A percentile compares a stretch with the other conserved stretches of the same genome.
phyloP scores from a whole-genome alignment of 2,329 filamentous ascomycete genomes.

The Pyrenochaeta sp. region DNA sequence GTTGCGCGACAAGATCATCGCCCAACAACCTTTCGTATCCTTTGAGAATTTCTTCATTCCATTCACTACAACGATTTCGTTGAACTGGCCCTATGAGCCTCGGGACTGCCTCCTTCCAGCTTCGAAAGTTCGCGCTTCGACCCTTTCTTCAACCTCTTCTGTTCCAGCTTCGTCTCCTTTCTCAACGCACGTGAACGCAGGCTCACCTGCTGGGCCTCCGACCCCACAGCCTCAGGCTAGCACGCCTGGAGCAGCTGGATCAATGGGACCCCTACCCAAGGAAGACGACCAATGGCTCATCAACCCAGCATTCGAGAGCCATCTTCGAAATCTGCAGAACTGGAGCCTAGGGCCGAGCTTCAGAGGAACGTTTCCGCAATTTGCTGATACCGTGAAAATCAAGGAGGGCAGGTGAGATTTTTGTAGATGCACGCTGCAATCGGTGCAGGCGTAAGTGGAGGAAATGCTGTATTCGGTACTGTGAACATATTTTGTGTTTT shows the following conservation, averaged over 20 bases:
- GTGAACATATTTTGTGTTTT: slow-evolving; percentile 5
- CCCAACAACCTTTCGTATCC: slow-evolving; percentile 62
- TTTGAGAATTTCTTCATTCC: slow-evolving; percentile 87
- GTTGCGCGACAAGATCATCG: slow-evolving; percentile 73
- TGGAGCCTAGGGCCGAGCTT: slow-evolving; percentile 81
- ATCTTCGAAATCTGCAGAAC: slow-evolving; percentile 76
- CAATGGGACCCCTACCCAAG: slow-evolving; percentile 19
- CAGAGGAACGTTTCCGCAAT: slow-evolving; percentile 67
- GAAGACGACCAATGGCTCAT: slow-evolving; percentile 72
- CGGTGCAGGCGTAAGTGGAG: slow-evolving; percentile 4
- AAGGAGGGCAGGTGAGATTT: slow-evolving; percentile 31
- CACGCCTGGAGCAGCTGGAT: slow-evolving; percentile 22
- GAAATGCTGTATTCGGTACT: slow-evolving; percentile 8
- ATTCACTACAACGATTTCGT: slow-evolving; percentile 75
- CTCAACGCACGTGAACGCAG: slow-evolving; percentile 39
- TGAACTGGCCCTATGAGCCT: slow-evolving; percentile 86
- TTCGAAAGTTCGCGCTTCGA: slow-evolving; percentile 30
- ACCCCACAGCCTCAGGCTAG: slow-evolving; percentile 29
- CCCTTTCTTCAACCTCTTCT: slow-evolving; percentile 34
- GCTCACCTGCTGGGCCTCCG: slow-evolving; percentile 31
- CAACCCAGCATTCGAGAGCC: slow-evolving; percentile 85
- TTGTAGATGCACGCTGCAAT: slow-evolving; percentile 17
- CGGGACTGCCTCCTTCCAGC: slow-evolving; percentile 70
- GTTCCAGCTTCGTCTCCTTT: slow-evolving; percentile 35
- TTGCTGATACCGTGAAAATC: slow-evolving; percentile 50